Base-by-base conservation (phyloP, 2,329 filamentous ascomycete genomes). In the Aspergillus hortae region DNA sequence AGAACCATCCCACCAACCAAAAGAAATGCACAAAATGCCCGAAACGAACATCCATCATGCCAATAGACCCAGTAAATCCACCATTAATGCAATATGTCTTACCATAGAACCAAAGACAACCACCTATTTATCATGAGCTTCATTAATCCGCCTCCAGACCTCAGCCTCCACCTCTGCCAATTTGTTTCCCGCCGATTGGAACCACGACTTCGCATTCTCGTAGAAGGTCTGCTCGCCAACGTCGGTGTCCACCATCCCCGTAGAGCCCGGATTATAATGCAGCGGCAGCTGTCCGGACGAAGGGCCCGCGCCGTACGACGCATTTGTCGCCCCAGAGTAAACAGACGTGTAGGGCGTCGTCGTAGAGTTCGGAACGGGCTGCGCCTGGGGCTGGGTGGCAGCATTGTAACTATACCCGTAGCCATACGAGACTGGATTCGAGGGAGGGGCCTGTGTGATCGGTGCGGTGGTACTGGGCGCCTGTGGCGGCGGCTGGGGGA, bases 91-190 rank as follows among this genome's bases (percentile, higher is more conserved):
- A 30, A 30, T 27, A 27, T 27, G 27, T 30, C 27, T 30, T 10
- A 4, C 27, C 27, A 5, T 30, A 10, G 2, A 11, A 9, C 27
- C 27, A 30, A 30, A 9, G 7, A 30, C 10, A 30, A 48, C 36
- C 27, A 12, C 43, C 53, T 55, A 59, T 52, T 58, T 55, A 53
- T 64, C 63, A 64, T 70, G 67, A 14, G 60, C 65, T 54, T 67
- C 62, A 63, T 76, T 76, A 48, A 79, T 72, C 55, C 68, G 67
- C 66, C 65, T 75, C 77, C 77, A 79, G 43, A 76, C 71, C 63
- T 72, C 72, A 49, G 72, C 71, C 62, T 78, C 76, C 42, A 73
- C 69, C 63, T 77, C 70, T 7, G 67, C 71, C 50, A 76, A 56
- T 51, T 74, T 74, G 45, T 58, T 63, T 4, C 74, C 74, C 17